These are phyloP conservation scores for Kuraishia cidri DNA, from an alignment of 805 yeast genomes.

Conservation along the genomic window DNA sequence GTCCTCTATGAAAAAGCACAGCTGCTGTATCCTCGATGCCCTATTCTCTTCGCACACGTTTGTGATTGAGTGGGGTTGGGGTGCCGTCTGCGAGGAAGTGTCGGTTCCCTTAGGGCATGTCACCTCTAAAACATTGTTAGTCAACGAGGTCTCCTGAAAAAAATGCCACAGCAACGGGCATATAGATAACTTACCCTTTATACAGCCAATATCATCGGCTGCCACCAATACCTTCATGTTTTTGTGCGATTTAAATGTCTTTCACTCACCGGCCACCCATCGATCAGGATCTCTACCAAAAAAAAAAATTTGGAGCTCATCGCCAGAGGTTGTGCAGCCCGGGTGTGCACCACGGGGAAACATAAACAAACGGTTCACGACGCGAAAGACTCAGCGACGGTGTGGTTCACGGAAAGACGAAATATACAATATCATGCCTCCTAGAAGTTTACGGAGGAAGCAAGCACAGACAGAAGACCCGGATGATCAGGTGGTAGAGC, in stretches of 20 bases:
- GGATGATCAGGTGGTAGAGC: no score
- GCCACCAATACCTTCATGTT: slow-evolving; percentile 55
- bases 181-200: slow-evolving; percentile 42
- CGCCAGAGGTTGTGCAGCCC: slow-evolving; percentile 2
- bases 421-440: no score
- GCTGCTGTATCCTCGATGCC: slow-evolving; percentile 23
- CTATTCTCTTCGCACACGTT: slow-evolving; percentile 19
- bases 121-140: slow-evolving; percentile 28
- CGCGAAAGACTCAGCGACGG: no score
- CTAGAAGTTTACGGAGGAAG: no score
- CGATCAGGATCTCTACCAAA: not conserved
- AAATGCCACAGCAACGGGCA: slow-evolving; percentile 41
- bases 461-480: no score
- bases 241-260: not conserved
- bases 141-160: slow-evolving; percentile 35
- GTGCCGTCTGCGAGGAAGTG: slow-evolving; percentile 61
- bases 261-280: no score
- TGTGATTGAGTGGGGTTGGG: slow-evolving; percentile 48
- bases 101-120: slow-evolving; percentile 64
- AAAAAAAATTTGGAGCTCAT: slow-evolving; percentile 3
- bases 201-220: slow-evolving; percentile 57
- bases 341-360: not conserved
- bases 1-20: slow-evolving; percentile 11
- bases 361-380: not conserved
- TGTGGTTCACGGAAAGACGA: no score